Conservation (phyloP, 768 basidiomycete species). For the Naganishia friedmannii region DNA sequence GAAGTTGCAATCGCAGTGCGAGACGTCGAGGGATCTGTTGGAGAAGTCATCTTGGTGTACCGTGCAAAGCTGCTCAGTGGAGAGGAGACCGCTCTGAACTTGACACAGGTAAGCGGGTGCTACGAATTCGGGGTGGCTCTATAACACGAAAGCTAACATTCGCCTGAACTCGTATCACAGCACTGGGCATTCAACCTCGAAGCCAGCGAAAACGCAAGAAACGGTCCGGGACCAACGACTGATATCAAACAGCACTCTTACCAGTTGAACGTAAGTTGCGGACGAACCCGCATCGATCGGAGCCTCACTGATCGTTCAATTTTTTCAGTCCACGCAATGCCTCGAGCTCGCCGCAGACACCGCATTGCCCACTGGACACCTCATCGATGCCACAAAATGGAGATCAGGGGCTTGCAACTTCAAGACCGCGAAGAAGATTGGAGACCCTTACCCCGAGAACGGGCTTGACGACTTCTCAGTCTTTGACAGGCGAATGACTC, state of each 20-base stretch:
- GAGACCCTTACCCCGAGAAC: slow-evolving; percentile 27
- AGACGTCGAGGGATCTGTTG: slow-evolving; percentile 18
- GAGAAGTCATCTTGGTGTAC: slow-evolving; percentile 29
- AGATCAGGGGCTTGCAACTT: slow-evolving; percentile 26
- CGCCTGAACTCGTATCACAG: not conserved
- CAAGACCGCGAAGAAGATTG: slow-evolving; percentile 22
- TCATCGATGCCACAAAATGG: slow-evolving; percentile 21
- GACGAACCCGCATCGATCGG: too few relatives aligned
- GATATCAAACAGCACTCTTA: slow-evolving; percentile 25
- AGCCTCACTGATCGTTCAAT: not conserved
- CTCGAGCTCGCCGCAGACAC: slow-evolving; percentile 23
- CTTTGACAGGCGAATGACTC: slow-evolving; percentile 28
- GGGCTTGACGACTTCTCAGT: slow-evolving; percentile 34
- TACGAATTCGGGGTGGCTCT: not conserved
- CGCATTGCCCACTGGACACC: slow-evolving; percentile 32
- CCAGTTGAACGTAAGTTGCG: slow-evolving; percentile 21
- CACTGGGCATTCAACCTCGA: slow-evolving; percentile 36
- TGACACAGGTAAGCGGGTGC: slow-evolving; percentile 29
- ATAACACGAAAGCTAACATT: not conserved
- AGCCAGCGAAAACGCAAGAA: slow-evolving; percentile 20
- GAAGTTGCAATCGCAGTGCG: slow-evolving; percentile 28
- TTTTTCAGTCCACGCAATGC: slow-evolving; percentile 18
- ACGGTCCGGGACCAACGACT: slow-evolving; percentile 19
- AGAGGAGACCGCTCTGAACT: slow-evolving; percentile 27
- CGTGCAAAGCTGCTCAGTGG: slow-evolving; percentile 31